These are phyloP conservation scores for Vanderwaltozyma polyspora DNA, from an alignment of 805 yeast species.

Conservation along the genomic window DNA sequence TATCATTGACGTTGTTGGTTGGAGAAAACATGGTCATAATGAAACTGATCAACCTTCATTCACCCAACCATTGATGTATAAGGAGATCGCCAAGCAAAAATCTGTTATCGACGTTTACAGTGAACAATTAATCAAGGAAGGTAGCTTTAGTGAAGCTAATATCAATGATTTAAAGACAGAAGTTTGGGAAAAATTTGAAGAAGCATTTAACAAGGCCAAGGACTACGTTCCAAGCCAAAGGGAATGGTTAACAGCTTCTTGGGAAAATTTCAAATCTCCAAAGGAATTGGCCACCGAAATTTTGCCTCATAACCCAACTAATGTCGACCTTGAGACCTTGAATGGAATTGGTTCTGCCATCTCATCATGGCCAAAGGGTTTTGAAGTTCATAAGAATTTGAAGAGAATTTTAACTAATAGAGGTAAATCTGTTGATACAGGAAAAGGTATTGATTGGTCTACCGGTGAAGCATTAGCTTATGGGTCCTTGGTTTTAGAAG, in stretches of 20 bases:
- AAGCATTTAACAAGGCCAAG: constrained; percentile 76
- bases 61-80: constrained; percentile 97
- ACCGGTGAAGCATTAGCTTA: constrained; percentile 99
- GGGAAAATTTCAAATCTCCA: constrained; percentile 99
- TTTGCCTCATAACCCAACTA: constrained; percentile 93
- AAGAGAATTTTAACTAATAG: constrained; percentile 87
- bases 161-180: constrained; percentile 92
- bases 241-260: constrained; percentile 97
- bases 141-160: constrained; percentile 80
- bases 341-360: constrained; percentile 69
- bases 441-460: constrained; percentile 97
- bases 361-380: constrained; percentile 76
- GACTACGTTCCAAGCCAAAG: constrained; percentile 83
- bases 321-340: constrained; percentile 58
- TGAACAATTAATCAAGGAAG: constrained; percentile 69
- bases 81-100: constrained; percentile 78
- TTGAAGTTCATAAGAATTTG: constrained; percentile 88
- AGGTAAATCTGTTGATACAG: constrained; percentile 74
- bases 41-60: constrained; percentile 99
- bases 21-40: constrained; percentile 97
- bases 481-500: constrained; percentile 85
- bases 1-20: constrained; percentile 92
- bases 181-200: constrained; percentile 94
- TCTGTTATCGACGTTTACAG: constrained; percentile 81
- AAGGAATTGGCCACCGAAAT: constrained; percentile 92